Conservation (phyloP, 1,284 basidiomycete species). For the Trametes hirsuta region DNA sequence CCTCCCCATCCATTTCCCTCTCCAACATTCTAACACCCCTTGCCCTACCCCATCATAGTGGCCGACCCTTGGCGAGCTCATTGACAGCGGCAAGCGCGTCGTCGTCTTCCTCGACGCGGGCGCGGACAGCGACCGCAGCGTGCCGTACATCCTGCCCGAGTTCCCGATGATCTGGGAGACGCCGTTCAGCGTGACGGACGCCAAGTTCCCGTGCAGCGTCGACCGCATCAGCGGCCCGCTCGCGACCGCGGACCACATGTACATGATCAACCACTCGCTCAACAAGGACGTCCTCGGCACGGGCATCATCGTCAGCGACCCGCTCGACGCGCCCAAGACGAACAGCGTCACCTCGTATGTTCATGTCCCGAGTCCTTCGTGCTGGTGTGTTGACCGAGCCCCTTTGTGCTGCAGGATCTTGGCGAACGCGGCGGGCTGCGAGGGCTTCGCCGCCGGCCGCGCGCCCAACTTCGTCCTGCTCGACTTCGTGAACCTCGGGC, state of each 20-base stretch:
- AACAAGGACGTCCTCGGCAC: constrained; percentile 43
- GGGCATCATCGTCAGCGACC: constrained; percentile 47
- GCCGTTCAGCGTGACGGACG: constrained; percentile 64
- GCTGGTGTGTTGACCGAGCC: background rate
- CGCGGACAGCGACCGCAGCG: constrained; percentile 44
- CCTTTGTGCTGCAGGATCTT: constrained; percentile 40
- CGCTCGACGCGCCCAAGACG: constrained; percentile 41
- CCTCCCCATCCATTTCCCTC: background rate
- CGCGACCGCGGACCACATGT: constrained; percentile 51
- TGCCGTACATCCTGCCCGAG: constrained; percentile 68
- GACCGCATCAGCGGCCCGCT: constrained; percentile 62
- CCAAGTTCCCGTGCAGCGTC: constrained; percentile 71
- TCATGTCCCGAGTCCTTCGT: background rate
- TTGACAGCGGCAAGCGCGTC: constrained; percentile 65
- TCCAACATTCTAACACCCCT: background rate
- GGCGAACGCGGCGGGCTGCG: constrained; percentile 48
- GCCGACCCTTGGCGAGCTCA: constrained; percentile 77
- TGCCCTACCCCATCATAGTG: constrained; percentile 41
- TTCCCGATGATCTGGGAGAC: constrained; percentile 80
- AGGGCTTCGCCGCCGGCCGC: constrained; percentile 43
- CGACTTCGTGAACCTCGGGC: constrained; percentile 52
- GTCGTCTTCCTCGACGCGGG: constrained; percentile 74
- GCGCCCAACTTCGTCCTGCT: constrained; percentile 55
- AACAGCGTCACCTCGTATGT: constrained; percentile 48
- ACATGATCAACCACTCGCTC: constrained; percentile 61